A percentile compares a stretch with the other conserved stretches of the same genome.
Conservation (phyloP, 2,329 filamentous ascomycete genomes). For the Paradendryphiella salina region DNA sequence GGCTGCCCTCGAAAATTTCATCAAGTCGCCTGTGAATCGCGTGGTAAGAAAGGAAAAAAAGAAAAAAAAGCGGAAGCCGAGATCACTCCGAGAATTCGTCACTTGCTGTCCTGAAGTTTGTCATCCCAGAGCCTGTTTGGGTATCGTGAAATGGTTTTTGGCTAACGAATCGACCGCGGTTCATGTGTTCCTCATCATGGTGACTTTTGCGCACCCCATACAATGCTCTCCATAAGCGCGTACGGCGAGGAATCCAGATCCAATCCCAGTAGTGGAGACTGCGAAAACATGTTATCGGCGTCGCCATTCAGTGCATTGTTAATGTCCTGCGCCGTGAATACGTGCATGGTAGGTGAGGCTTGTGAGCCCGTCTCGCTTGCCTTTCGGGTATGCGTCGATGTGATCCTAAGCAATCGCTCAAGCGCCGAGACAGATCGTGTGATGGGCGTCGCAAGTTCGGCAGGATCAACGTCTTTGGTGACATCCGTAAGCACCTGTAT, state of each 20-base stretch:
- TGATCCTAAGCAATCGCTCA: slow-evolving; percentile 47
- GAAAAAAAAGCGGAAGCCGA: background rate
- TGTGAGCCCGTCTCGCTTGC: slow-evolving; percentile 38
- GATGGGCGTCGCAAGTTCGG: slow-evolving; percentile 54
- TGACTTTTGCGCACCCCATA: slow-evolving; percentile 48
- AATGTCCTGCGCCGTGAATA: slow-evolving; percentile 45
- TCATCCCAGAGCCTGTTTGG: slow-evolving; percentile 1
- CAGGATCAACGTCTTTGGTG: slow-evolving; percentile 52
- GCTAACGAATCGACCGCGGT: background rate
- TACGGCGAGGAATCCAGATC: slow-evolving; percentile 53
- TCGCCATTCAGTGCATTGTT: slow-evolving; percentile 43
- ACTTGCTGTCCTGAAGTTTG: background rate
- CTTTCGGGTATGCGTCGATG: slow-evolving; percentile 25
- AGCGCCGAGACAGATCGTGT: slow-evolving; percentile 53
- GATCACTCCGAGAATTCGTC: background rate
- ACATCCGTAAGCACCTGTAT: slow-evolving; percentile 53
- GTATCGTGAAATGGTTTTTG: slow-evolving; percentile 8
- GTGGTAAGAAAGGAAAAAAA: background rate
- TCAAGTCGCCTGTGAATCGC: background rate
- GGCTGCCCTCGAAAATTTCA: background rate
- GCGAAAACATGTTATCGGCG: slow-evolving; percentile 31
- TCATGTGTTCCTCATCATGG: background rate
- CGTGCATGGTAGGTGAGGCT: slow-evolving; percentile 37
- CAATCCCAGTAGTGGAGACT: slow-evolving; percentile 43
- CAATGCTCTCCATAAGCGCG: slow-evolving; percentile 54